Base-by-base conservation (phyloP, 1,284 basidiomycete genomes). In the Thecaphora thlaspeos region DNA sequence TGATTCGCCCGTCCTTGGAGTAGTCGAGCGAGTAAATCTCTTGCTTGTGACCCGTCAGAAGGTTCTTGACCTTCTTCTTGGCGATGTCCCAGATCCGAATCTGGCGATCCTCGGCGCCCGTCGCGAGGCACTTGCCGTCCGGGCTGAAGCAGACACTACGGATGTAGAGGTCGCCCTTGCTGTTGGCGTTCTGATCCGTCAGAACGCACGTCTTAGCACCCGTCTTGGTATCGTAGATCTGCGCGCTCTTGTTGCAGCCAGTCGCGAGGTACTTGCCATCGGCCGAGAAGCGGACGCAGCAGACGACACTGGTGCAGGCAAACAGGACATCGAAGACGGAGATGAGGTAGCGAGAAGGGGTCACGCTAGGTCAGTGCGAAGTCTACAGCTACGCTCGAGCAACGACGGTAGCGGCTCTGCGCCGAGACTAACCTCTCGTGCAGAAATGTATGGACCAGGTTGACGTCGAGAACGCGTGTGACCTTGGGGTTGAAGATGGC, bases 21-120 rank as follows among this genome's bases (percentile, higher is more conserved):
- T 91, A 76, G 75, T 91, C 89, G 54, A 94, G 84, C 5, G 89
- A 89, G 79, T 92, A 94, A 67, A 94, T 91, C 79, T 91, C 91
- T 73, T 90, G 88, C 75, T 87, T 85, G 79, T 94, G 91, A 2
- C 90, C 91, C 45, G 87, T 84, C 61, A 92, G 88, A 19, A 88
- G 82, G 55, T 84, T 85, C 54, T 69, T 71, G 37, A 77, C 61
- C 58, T 67, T 70, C 70, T 85, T 85, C 73, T 85, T 85, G 24
- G 82, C 82, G 63, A 93, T 88, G 73, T 92, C 89, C 91, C 91
- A 94, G 34, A 77, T 71, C 26, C 74, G 53, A 37, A 77, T 76
- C 53, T 72, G 72, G 26, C 71, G 57, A 43, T 77, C 75, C 59
- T 77, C 75, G 2, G 74, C 74, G 30, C 75, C 75, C 17, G 75